Evolutionary conservation across 2,329 filamentous ascomycete genomes (phyloP), one percentile per base, ranked within the genome.

Genomic region (Gnomoniopsis smithogilvyi): DNA sequence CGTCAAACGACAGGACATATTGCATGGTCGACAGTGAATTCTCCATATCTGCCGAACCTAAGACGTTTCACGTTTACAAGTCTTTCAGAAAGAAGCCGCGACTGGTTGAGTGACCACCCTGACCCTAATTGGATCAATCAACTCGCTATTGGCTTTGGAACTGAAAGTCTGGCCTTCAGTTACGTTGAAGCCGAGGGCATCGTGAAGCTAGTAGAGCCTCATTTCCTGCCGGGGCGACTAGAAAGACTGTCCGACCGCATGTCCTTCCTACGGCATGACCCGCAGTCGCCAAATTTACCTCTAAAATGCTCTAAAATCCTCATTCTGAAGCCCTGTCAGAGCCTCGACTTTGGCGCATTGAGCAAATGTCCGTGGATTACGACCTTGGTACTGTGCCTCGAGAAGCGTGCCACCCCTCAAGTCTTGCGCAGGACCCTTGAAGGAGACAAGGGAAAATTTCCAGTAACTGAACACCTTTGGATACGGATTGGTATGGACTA

Each of bases 31-130:
- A 52, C 41, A 21, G 55, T 60, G 15, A 56, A 41, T 4, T 50
- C 53, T 2, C 52, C 53, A 11, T 60, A 52, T 19, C 6, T 60
- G 3, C 53, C 58, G 4, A 56, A 57, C 33, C 53, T 60, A 15
- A 52, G 36, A 34, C 58, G 58, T 4, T 60, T 60, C 17, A 57
- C 53, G 8, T 60, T 60, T 22, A 60, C 58, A 2, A 57, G 58
- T n/a, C 48, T 60, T 3, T 60, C 58, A 3, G 24, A 52, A 45
- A 46, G 43, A 22, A 60, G 58, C 21, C 30, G 33, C 22, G 43
- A 26, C 1, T 60, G 58, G 58, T 54, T 60, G 19, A 30, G 21
- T 17, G 7, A 51, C 21, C 52, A 52, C 12, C 53, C 58, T 3
- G 58, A 60, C 26, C 58, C 58, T 6, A 48, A 36, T 10, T 60